Conservation (phyloP, 176 grass and related monocot species). For the Juncus inflexus region DNA sequence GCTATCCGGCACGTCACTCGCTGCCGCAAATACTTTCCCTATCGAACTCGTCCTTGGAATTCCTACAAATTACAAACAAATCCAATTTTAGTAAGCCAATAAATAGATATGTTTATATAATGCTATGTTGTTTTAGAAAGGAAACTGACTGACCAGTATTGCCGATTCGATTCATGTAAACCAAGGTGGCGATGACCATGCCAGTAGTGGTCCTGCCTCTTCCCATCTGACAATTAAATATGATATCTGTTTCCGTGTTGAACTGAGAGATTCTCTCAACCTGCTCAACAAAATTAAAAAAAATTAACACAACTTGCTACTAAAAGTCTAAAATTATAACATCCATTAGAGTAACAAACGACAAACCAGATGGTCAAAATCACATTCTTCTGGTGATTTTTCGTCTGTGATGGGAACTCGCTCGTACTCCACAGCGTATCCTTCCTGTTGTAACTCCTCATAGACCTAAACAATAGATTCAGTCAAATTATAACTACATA, state of each 20-base stretch:
- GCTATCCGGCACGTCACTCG: slow-evolving; percentile 60
- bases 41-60: slow-evolving; percentile 80
- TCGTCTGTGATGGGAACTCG: slow-evolving; percentile 98
- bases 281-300: slow-evolving; percentile 46
- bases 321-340: slow-evolving; percentile 15
- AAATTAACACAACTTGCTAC: background rate
- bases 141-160: slow-evolving; percentile 53
- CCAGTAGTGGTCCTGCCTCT: slow-evolving; percentile 95
- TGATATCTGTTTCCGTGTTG: slow-evolving; percentile 84
- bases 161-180: slow-evolving; percentile 93
- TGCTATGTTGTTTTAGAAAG: background rate
- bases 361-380: slow-evolving; percentile 98
- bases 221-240: slow-evolving; percentile 99
- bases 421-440: slow-evolving; percentile 93
- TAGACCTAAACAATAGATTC: slow-evolving; percentile 70
- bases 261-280: slow-evolving; percentile 77
- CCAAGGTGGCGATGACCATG: slow-evolving; percentile 97
- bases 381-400: slow-evolving; percentile 93
- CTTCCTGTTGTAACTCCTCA: slow-evolving; percentile 77
- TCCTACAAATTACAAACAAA: slow-evolving; percentile 41
- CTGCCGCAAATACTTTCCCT: slow-evolving; percentile 86
- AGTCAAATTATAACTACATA: slow-evolving; percentile 23
- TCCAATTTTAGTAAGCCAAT: slow-evolving; percentile 9
- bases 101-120: background rate
- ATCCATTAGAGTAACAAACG: slow-evolving; percentile 20